phyloP scores from a whole-genome alignment of 306 rosid genomes.

The Albizia julibrissin region DNA sequence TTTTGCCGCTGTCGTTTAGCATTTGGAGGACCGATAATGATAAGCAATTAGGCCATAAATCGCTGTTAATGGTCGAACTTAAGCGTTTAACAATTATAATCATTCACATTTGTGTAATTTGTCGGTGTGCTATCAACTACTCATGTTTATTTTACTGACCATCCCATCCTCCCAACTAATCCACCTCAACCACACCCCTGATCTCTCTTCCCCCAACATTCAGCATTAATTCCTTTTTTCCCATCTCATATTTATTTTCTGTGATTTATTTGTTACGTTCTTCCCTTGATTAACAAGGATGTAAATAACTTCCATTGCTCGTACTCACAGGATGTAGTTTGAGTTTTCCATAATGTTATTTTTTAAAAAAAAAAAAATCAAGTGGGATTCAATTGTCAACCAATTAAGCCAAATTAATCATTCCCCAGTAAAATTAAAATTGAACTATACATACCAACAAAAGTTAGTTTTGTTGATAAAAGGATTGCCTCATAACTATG shows the following conservation, averaged over 20 bases:
- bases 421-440: not conserved
- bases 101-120: slow-evolving; percentile 17
- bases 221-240: not conserved
- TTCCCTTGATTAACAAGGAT: too few relatives aligned
- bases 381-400: not conserved
- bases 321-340: too few relatives aligned
- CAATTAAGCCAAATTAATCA: not conserved
- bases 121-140: slow-evolving; percentile 33
- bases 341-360: too few relatives aligned
- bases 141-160: not conserved
- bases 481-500: too few relatives aligned
- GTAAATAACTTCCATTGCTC: too few relatives aligned
- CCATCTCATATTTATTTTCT: not conserved
- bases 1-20: not conserved
- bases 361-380: too few relatives aligned
- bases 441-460: too few relatives aligned
- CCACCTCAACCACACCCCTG: slow-evolving; percentile 27
- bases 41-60: slow-evolving; percentile 30
- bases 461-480: too few relatives aligned
- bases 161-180: slow-evolving; percentile 38
- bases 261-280: not conserved
- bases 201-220: not conserved
- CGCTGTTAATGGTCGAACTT: slow-evolving; percentile 1
- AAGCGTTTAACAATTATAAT: slow-evolving; percentile 12
- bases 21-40: slow-evolving; percentile 10